phyloP scores from a whole-genome alignment of 768 basidiomycete species.

The Tylopilus vinaceipallidus region DNA sequence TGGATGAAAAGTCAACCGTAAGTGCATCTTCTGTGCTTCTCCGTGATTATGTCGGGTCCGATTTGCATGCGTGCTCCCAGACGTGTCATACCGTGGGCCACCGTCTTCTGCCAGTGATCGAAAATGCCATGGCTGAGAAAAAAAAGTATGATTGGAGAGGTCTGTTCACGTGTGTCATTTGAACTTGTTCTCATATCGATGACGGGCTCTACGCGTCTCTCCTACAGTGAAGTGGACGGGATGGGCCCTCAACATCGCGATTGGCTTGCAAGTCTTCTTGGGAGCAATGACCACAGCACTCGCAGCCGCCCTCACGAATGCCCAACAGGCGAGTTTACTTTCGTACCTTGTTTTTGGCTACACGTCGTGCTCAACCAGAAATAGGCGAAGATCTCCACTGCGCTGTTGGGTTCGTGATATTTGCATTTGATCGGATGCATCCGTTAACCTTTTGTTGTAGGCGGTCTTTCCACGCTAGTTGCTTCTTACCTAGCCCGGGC shows the following conservation, averaged over 20 bases:
- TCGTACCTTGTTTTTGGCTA: too few species aligned
- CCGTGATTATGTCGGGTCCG: too few species aligned
- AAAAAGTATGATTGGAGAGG: too few species aligned
- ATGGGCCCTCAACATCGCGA: conserved; percentile 46
- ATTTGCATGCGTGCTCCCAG: neutral
- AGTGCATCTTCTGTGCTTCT: neutral
- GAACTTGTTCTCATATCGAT: too few species aligned
- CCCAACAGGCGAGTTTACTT: conserved; percentile 37
- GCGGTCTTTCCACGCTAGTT: conserved; percentile 64
- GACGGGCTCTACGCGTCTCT: neutral
- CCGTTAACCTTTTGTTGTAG: conserved; percentile 26
- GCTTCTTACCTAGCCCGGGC: conserved; percentile 72
- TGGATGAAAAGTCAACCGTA: conserved; percentile 20
- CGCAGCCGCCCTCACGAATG: conserved; percentile 44
- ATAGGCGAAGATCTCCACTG: conserved; percentile 34
- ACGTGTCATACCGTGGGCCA: conserved; percentile 44
- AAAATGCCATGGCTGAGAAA: too few species aligned
- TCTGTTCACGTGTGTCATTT: too few species aligned
- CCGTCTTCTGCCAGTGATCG: conserved; percentile 36
- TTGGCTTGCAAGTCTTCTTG: conserved; percentile 59
- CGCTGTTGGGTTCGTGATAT: conserved; percentile 37
- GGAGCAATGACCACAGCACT: conserved; percentile 68
- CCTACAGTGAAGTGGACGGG: conserved; percentile 31
- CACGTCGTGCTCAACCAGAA: neutral
- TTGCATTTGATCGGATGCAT: neutral